Conservation (phyloP, 2,329 filamentous ascomycete genomes). For the Westerdykella sp. region DNA sequence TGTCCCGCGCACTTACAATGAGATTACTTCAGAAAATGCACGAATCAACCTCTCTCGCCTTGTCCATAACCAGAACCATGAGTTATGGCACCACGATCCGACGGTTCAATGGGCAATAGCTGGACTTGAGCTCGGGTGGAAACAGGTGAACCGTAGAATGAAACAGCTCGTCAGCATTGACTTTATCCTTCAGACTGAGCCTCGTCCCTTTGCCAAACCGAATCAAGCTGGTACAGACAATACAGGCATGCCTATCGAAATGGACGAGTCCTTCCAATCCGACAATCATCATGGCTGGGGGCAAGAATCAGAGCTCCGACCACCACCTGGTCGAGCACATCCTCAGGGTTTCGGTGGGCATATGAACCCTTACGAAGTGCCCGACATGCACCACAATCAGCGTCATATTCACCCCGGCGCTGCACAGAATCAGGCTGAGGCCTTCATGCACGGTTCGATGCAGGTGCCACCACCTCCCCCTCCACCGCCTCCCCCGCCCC, state of each 20-base stretch:
- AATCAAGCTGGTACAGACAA: too few relatives aligned
- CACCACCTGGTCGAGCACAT: too few relatives aligned
- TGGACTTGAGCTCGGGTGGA: constrained; percentile 22
- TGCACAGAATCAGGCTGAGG: too few relatives aligned
- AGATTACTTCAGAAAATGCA: constrained; percentile 22
- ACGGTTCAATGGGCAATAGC: constrained; percentile 24
- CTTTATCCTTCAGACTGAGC: constrained; percentile 26
- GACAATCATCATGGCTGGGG: too few relatives aligned
- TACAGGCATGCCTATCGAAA: too few relatives aligned
- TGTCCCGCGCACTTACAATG: constrained; percentile 17
- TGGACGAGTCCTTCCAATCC: too few relatives aligned
- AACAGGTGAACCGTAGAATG: constrained; percentile 6
- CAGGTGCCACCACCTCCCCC: not conserved
- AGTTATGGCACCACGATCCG: constrained; percentile 16
- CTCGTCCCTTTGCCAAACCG: not conserved
- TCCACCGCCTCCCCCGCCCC: constrained; percentile 8
- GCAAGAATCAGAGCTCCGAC: too few relatives aligned
- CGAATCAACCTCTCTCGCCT: constrained; percentile 22
- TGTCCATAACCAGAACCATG: constrained; percentile 21
- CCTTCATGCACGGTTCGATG: constrained; percentile 1
- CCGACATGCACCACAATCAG: too few relatives aligned
- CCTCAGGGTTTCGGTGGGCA: too few relatives aligned
- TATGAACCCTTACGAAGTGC: too few relatives aligned
- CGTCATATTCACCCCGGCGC: too few relatives aligned
- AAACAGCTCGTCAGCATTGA: constrained; percentile 19